phyloP scores from a whole-genome alignment of 208 protist genomes.

The Crithidia acanthocephali region DNA sequence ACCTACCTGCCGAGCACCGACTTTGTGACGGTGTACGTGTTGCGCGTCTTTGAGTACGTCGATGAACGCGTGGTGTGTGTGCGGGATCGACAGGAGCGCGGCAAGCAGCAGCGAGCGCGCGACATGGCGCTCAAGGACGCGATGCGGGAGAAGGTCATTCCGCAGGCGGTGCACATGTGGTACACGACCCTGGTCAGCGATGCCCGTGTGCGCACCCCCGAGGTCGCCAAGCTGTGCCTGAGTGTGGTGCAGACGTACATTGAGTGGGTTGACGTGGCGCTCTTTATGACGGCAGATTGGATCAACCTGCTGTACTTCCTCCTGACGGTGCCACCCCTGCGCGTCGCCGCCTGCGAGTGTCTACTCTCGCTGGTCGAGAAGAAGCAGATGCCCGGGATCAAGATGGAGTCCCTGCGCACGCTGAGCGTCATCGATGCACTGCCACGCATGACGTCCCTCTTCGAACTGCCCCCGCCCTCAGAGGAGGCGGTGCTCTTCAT shows the following conservation, averaged over 20 bases:
- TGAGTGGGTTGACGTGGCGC: slow-evolving; percentile 75
- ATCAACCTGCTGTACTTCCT: slow-evolving; percentile 79
- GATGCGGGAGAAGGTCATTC: slow-evolving; percentile 74
- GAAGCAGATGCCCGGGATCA: slow-evolving; percentile 78
- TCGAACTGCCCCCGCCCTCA: slow-evolving; percentile 48
- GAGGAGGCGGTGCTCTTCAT: slow-evolving; percentile 61
- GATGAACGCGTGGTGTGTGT: slow-evolving; percentile 84
- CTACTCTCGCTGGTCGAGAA: slow-evolving; percentile 70
- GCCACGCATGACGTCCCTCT: slow-evolving; percentile 55
- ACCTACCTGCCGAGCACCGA: slow-evolving; percentile 34
- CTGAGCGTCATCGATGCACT: slow-evolving; percentile 68
- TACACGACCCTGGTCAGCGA: slow-evolving; percentile 55
- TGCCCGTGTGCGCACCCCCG: slow-evolving; percentile 45
- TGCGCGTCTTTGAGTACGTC: slow-evolving; percentile 87
- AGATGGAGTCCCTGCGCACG: slow-evolving; percentile 57
- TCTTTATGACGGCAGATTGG: slow-evolving; percentile 71
- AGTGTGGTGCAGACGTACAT: slow-evolving; percentile 77
- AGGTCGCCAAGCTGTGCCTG: slow-evolving; percentile 61
- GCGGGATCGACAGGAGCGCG: slow-evolving; percentile 53
- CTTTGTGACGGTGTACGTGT: slow-evolving; percentile 59
- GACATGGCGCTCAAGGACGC: slow-evolving; percentile 85
- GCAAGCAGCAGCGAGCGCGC: slow-evolving; percentile 56
- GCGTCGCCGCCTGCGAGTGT: slow-evolving; percentile 64
- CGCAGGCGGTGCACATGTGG: slow-evolving; percentile 61
- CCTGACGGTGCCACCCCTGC: slow-evolving; percentile 39